phyloP scores from a whole-genome alignment of 768 basidiomycete species.

The Saitozyma podzolica region DNA sequence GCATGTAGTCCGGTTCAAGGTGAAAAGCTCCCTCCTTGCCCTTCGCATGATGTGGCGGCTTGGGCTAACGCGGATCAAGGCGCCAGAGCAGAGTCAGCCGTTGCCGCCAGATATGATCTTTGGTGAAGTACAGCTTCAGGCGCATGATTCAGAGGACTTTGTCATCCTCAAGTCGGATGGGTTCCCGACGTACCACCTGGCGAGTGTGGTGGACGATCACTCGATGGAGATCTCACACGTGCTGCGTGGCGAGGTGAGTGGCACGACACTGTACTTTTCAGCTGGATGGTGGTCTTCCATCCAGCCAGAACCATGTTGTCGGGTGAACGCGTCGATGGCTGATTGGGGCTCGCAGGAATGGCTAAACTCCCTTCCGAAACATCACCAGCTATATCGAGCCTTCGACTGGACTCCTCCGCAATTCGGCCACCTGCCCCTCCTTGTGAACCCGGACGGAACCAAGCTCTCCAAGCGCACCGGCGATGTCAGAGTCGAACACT shows the following conservation, averaged over 20 bases:
- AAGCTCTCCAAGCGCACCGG: constrained; percentile 96
- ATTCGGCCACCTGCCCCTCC: constrained; percentile 87
- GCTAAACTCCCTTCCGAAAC: constrained; percentile 88
- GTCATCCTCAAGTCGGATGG: constrained; percentile 87
- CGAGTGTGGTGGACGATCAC: constrained; percentile 92
- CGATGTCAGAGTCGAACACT: constrained; percentile 81
- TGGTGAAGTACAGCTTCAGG: constrained; percentile 57
- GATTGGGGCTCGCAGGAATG: constrained; percentile 68
- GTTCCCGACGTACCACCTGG: constrained; percentile 95
- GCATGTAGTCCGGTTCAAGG: constrained; percentile 83
- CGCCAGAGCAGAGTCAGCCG: not conserved
- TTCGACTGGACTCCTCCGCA: constrained; percentile 70
- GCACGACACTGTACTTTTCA: not conserved
- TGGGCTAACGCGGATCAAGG: constrained; percentile 8
- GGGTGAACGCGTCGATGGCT: not conserved
- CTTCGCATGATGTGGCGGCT: too few relatives aligned
- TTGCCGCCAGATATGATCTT: constrained; percentile 71
- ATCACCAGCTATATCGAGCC: constrained; percentile 82
- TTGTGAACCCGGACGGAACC: constrained; percentile 83
- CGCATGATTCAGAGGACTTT: constrained; percentile 68
- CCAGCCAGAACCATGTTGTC: not conserved
- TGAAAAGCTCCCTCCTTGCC: constrained; percentile 44
- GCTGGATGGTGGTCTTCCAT: not conserved
- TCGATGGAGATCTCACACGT: constrained; percentile 97
- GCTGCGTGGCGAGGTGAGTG: constrained; percentile 78